A percentile compares a stretch with the other conserved stretches of the same genome.
phyloP scores from a whole-genome alignment of 2,329 filamentous ascomycete species.

The Pseudomassariella vexata region DNA sequence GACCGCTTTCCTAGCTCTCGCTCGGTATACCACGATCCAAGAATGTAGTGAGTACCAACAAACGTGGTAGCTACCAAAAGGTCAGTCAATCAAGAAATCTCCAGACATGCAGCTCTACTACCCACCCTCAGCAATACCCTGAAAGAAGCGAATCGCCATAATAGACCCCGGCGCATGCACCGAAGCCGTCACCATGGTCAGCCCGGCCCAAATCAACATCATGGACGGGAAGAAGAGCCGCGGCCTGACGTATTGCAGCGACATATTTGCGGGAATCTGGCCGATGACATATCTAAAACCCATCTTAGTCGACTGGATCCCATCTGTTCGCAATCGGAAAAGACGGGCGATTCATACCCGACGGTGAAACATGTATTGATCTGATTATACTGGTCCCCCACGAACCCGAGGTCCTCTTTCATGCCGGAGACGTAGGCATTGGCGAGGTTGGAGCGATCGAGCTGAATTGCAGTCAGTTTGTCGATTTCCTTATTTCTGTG shows the following conservation, averaged over 20 bases:
- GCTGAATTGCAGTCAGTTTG: too few relatives aligned
- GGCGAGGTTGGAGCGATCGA: constrained; percentile 45
- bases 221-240: constrained; percentile 59
- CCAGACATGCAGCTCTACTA: too few relatives aligned
- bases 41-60: constrained; percentile 52
- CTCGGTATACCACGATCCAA: constrained; percentile 56
- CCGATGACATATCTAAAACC: constrained; percentile 33
- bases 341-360: constrained; percentile 28
- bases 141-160: constrained; percentile 54
- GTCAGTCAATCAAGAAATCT: too few relatives aligned
- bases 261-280: constrained; percentile 56
- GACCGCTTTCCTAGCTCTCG: constrained; percentile 56
- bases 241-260: constrained; percentile 57
- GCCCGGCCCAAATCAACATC: constrained; percentile 57
- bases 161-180: constrained; percentile 45
- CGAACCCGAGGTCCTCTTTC: constrained; percentile 43
- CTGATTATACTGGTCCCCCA: constrained; percentile 42
- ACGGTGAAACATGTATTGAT: constrained; percentile 47
- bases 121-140: constrained; percentile 50
- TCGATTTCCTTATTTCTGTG: too few relatives aligned
- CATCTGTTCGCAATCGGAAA: background rate
- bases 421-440: constrained; percentile 52
- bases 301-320: background rate
- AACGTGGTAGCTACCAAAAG: constrained; percentile 53
- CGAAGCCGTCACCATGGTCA: constrained; percentile 57